These are phyloP conservation scores for Trichosporon asahii DNA, from an alignment of 1,284 basidiomycete species.

Conservation along the genomic window DNA sequence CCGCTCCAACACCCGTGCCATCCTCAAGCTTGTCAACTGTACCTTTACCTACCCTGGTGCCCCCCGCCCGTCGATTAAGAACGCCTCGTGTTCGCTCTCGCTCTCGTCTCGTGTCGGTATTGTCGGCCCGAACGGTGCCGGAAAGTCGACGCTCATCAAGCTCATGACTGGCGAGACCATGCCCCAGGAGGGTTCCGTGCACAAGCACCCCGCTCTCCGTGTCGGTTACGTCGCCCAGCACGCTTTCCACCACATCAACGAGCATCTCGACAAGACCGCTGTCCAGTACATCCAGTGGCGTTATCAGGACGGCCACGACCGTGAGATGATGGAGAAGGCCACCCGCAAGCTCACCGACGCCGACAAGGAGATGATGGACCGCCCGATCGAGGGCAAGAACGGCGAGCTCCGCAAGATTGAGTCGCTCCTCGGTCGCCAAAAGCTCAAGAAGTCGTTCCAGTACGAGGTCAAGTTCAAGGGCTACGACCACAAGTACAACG, in stretches of 20 bases:
- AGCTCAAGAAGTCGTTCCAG: constrained; percentile 92
- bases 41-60: constrained; percentile 95
- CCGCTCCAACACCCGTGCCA: constrained; percentile 91
- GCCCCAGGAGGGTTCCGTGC: constrained; percentile 88
- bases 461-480: constrained; percentile 97
- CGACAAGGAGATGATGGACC: constrained; percentile 76
- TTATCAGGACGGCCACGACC: constrained; percentile 98
- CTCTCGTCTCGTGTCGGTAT: constrained; percentile 89
- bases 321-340: constrained; percentile 87
- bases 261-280: constrained; percentile 89
- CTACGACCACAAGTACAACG: constrained; percentile 85
- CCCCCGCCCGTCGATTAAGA: constrained; percentile 72
- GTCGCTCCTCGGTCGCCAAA: constrained; percentile 85
- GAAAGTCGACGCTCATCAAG: constrained; percentile 98
- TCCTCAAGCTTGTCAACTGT: constrained; percentile 86
- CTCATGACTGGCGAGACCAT: constrained; percentile 91
- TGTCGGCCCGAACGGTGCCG: constrained; percentile 94
- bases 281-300: constrained; percentile 98
- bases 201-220: constrained; percentile 93
- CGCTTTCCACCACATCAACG: constrained; percentile 92
- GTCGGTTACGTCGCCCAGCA: constrained; percentile 98
- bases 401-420: constrained; percentile 89
- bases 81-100: constrained; percentile 88
- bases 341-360: constrained; percentile 87
- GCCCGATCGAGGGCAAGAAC: constrained; percentile 86